Evolutionary conservation across 805 yeast species (phyloP), one percentile per base, ranked within the genome.

Genomic region (Barnettozyma salicaria): DNA sequence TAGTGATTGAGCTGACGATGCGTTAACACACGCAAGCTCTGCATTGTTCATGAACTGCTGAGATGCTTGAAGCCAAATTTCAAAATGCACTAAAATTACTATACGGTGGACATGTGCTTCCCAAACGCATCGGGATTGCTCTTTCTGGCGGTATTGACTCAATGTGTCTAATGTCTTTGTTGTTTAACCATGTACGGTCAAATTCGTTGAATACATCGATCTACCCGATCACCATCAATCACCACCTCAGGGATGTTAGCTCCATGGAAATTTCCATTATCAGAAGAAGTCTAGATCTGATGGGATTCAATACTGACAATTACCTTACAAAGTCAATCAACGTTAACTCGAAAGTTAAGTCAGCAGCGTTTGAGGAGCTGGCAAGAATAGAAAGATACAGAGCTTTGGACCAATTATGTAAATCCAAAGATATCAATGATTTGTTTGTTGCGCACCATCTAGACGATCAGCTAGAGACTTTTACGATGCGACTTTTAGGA

Each of bases 101-200:
- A 13, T 37, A 22, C 32, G 14, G 17, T 6, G 16, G n/a, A n/a
- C n/a, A 20, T 7, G 13, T 27, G 2, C 6, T 41, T 2, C 71
- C 70, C 4, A 27, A 36, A 6, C 52, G 43, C 21, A 39, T 75
- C 0, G 74, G 66, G 5, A 56, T 84, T 13, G 87, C 88, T 0
- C 68, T 84, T 1, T 78, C 87, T 12, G 95, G 95, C 1, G 94
- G 94, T 1, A 87, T 80, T 0, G 94, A 84, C 52, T 83, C 92
- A 1, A 77, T 83, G 76, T 78, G 83, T 11, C 55, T 84, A 30
- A 65, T 82, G 0, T 68, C 69, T 44, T 59, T 81, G 14, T 54
- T 79, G 5, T 42, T 61, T 1, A 55, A 59, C 19, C 70, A 62
- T 46, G 58, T 64, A 9, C 39, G 35, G 4, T 36, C 42, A 3